These are phyloP conservation scores for Mucor sp. DNA, from an alignment of 371 early-diverging fungal species.

Conservation along the genomic window DNA sequence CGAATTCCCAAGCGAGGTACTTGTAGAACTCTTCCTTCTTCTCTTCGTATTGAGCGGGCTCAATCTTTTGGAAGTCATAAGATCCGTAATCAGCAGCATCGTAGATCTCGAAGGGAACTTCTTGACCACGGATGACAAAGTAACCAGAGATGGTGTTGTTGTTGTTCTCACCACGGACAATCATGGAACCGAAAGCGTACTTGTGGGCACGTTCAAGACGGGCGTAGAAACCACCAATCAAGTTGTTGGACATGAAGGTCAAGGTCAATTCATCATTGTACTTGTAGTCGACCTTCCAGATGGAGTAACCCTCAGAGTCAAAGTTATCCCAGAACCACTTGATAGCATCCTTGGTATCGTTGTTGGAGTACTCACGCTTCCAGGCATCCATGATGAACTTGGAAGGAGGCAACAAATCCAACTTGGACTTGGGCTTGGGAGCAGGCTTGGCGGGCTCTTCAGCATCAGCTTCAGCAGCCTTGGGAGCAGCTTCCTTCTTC, in stretches of 20 bases:
- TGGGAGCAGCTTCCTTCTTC: slow-evolving; percentile 58
- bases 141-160: slow-evolving; percentile 91
- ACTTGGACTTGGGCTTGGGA: slow-evolving; percentile 91
- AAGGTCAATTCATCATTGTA: slow-evolving; percentile 88
- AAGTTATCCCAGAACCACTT: slow-evolving; percentile 95
- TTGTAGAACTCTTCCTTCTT: slow-evolving; percentile 54
- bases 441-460: slow-evolving; percentile 65
- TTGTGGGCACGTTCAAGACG: slow-evolving; percentile 93
- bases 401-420: slow-evolving; percentile 88
- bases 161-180: slow-evolving; percentile 86
- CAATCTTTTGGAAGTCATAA: slow-evolving; percentile 82
- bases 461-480: slow-evolving; percentile 52
- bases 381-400: slow-evolving; percentile 85
- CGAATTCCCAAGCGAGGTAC: slow-evolving; percentile 54
- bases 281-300: slow-evolving; percentile 92
- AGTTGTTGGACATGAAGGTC: slow-evolving; percentile 90
- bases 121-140: slow-evolving; percentile 92
- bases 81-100: slow-evolving; percentile 92
- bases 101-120: slow-evolving; percentile 82
- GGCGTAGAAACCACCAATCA: slow-evolving; percentile 92
- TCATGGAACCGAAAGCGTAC: slow-evolving; percentile 92
- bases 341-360: slow-evolving; percentile 86
- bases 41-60: slow-evolving; percentile 64
- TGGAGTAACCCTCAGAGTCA: slow-evolving; percentile 85
- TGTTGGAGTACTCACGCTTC: slow-evolving; percentile 98